Base-by-base conservation (phyloP, 225 moss, liverwort and hornwort genomes). In the Pleurozium schreberi region DNA sequence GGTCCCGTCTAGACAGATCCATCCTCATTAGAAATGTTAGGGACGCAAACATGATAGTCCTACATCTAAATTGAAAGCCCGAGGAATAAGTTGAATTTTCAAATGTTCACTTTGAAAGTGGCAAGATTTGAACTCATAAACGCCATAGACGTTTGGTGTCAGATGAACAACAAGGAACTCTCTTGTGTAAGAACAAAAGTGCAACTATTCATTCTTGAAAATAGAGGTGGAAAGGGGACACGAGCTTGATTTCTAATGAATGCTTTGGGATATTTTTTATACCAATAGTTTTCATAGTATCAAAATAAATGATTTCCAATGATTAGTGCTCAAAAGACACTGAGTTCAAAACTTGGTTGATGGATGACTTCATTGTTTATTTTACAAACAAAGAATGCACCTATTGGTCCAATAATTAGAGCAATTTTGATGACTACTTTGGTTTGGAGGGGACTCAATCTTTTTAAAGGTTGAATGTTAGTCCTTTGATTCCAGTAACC, bases 111-210 rank as follows among this genome's bases (percentile, higher is more conserved):
- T 28, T 73, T 45, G 1, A 18, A 74, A 6, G 18, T 30, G 17
- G 18, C 1, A 45, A 45, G 45, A 73, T 45, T 45, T 47, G 9
- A 67, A 38, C 1, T 6, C 6, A 21, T 67, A 18, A 21, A 38
- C 3, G 6, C 21, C 0, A 2, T 67, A 11, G 21, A 11, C 2
- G 21, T n/a, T n/a, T n/a, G n/a, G n/a, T n/a, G n/a, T n/a, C n/a
- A n/a, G n/a, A n/a, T n/a, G n/a, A n/a, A n/a, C n/a, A n/a, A n/a
- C n/a, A n/a, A n/a, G n/a, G n/a, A n/a, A n/a, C n/a, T n/a, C n/a
- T n/a, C n/a, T n/a, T n/a, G n/a, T n/a, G n/a, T n/a, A n/a, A n/a
- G n/a, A n/a, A n/a, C n/a, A n/a, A n/a, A n/a, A n/a, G n/a, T n/a
- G n/a, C n/a, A n/a, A n/a, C n/a, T n/a, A n/a, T n/a, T n/a, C n/a